Percentiles rank a stretch among this genome's conserved stretches.
Evolutionary conservation across 345 rosid genomes (phyloP).

Genomic region (Euphorbia peplus): DNA sequence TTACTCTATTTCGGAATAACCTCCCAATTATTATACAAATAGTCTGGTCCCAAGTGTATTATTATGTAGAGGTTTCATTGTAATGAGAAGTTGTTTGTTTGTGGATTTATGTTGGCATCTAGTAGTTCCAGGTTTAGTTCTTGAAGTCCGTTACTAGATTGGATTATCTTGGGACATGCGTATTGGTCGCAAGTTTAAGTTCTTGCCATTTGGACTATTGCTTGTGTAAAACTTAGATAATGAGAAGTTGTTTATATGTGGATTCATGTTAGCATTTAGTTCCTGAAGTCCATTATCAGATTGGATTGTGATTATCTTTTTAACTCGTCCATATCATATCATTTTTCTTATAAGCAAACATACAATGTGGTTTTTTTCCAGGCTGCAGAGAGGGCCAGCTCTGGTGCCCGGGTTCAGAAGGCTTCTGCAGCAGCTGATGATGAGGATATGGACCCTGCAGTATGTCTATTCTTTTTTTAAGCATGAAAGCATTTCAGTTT

Average conservation of each 20-base stretch:
- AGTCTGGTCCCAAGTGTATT: no score
- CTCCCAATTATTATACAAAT: no score
- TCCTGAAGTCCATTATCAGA: background rate
- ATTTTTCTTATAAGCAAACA: background rate
- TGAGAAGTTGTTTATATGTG: background rate
- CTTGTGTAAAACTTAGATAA: background rate
- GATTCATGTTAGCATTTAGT: background rate
- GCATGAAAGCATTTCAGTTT: background rate
- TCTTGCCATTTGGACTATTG: background rate
- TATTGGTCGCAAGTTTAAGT: no score
- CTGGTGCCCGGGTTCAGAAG: slow-evolving; percentile 11
- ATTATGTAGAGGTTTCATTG: no score
- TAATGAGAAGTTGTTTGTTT: no score
- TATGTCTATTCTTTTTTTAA: slow-evolving; percentile 21
- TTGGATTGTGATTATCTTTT: background rate
- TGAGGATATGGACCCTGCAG: slow-evolving; percentile 97
- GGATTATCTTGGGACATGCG: no score
- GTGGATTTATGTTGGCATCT: no score
- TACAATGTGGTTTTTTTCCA: slow-evolving; percentile 12
- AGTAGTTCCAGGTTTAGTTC: no score
- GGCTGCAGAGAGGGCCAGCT: slow-evolving; percentile 39
- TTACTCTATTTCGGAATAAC: no score
- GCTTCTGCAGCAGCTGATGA: slow-evolving; percentile 58
- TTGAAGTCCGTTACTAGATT: no score
- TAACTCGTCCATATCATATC: background rate